Evolutionary conservation across 179 eudicot species (phyloP), one percentile per base, ranked within the genome.

Genomic region (Silene coronaria): DNA sequence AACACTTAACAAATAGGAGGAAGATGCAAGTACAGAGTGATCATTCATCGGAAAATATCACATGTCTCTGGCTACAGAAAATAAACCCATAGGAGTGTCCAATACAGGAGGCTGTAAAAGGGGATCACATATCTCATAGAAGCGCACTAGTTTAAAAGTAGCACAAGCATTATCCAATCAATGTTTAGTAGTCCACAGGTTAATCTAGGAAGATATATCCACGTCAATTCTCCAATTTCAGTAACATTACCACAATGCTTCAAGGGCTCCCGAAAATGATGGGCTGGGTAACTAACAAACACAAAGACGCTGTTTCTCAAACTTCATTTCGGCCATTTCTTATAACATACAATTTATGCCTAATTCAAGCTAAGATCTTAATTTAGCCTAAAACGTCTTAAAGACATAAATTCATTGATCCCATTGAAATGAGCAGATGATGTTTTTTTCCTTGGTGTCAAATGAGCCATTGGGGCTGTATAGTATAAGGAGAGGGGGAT

Each of bases 91-190:
- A 22, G 26, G 23, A 69, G 23, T 46, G 28, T 21, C 8, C 34
- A 45, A 30, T 42, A 45, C 57, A 69, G 72, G 32, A 42, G 19
- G 48, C 30, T 21, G 8, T 23, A 69, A 24, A 46, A 48, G 36
- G n/a, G n/a, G 36, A 70, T 71, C 45, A 53, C 75, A 55, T 30
- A 55, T 14, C 65, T n/a, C 42, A 12, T 30, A 71, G 23, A 55
- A n/a, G 46, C 4, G 46, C 4, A 19, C 28, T 19, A 53, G 22
- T 16, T 48, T 59, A 11, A 45, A 1, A 69, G 72, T 32, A 3
- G 13, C 57, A 68, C 51, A 68, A 23, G 23, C 57, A 42, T 68
- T 5, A 6, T 48, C 17, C 57, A 22, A n/a, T 69, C 72, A 46
- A 67, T 5, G 53, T 67, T 67, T 12, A 28, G 26, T 36, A 34